Percentiles rank a stretch among this genome's conserved stretches.
Evolutionary conservation across 805 yeast species (phyloP).

Genomic region (Cyberlindnera japonica): DNA sequence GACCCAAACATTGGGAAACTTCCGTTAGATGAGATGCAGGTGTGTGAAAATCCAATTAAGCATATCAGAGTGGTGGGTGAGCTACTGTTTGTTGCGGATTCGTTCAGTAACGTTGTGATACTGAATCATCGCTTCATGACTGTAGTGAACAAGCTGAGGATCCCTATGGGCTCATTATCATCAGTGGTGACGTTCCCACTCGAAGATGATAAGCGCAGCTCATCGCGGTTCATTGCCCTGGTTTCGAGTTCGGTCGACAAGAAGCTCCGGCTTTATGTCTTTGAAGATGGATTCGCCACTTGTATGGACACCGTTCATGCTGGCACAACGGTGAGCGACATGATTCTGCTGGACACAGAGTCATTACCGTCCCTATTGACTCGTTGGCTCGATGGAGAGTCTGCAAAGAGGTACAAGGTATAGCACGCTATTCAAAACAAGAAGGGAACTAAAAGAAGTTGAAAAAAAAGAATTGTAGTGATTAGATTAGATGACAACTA

Average conservation of each 20-base stretch:
- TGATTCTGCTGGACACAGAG: constrained; percentile 7
- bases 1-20: constrained; percentile 18
- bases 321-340: constrained; percentile 8
- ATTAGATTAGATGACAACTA: no score
- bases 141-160: constrained; percentile 13
- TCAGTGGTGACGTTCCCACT: constrained; percentile 8
- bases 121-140: constrained; percentile 11
- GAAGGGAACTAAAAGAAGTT: no score
- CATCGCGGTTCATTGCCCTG: constrained; percentile 10
- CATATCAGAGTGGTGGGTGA: constrained; percentile 11
- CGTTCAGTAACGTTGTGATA: constrained; percentile 20
- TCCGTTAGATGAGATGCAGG: constrained; percentile 23
- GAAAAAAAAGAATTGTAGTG: no score
- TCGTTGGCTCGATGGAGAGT: constrained; percentile 6
- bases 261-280: constrained; percentile 10
- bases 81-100: constrained; percentile 19
- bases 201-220: constrained; percentile 2
- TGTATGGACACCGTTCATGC: constrained; percentile 7
- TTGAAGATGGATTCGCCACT: constrained; percentile 15
- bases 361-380: constrained; percentile 2
- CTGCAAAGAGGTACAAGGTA: constrained; percentile 3
- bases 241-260: constrained; percentile 15
- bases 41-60: constrained; percentile 23
- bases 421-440: no score
- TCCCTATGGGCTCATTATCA: constrained; percentile 25